Evolutionary conservation across 306 rosid species (phyloP), one percentile per base, ranked within the genome.

Genomic region (Prunus kanzakura): DNA sequence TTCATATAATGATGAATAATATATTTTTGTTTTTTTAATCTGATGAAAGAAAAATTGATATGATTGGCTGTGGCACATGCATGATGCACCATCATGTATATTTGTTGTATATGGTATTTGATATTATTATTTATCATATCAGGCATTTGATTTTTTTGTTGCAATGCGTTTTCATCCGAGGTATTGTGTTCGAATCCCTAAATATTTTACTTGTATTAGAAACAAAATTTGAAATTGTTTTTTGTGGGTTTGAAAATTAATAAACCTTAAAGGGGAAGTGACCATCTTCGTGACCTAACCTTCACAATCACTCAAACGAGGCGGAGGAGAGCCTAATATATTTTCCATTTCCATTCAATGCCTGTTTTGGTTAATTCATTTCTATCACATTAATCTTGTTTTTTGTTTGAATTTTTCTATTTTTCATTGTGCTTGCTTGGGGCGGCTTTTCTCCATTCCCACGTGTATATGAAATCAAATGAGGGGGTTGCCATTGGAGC

Each of bases 201-300:
- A 47, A 47, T 13, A 11, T 10, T 10, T 11, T 13, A 10, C 8
- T 10, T 47, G 4, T 4, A 13, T 64, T 69, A 32, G 73, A 54
- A 63, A 29, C 72, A 72, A 68, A 62, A 3, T 58, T 86, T 89
- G 85, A 82, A 88, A 91, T 25, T 83, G 70, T n/a, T 15, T 82
- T 89, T 80, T 32, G 61, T 71, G 76, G 67, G 57, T 76, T 84
- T 88, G 8, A 61, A 61, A 13, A 49, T 49, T 77, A 91, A 6
- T 6, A 38, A 38, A 6, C 43, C 1, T 38, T 38, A 38, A 38
- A 86, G 84, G 79, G 67, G 56, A 75, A 87, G 67, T 78, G 84
- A 76, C 69, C 74, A 86, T 82, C 86, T 87, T 77, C 95, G 96
- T 93, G 98, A 93, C 74, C 73, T 67, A 76, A 90, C 87, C 25